phyloP scores from a whole-genome alignment of 805 yeast genomes.

The Metschnikowia borealis region DNA sequence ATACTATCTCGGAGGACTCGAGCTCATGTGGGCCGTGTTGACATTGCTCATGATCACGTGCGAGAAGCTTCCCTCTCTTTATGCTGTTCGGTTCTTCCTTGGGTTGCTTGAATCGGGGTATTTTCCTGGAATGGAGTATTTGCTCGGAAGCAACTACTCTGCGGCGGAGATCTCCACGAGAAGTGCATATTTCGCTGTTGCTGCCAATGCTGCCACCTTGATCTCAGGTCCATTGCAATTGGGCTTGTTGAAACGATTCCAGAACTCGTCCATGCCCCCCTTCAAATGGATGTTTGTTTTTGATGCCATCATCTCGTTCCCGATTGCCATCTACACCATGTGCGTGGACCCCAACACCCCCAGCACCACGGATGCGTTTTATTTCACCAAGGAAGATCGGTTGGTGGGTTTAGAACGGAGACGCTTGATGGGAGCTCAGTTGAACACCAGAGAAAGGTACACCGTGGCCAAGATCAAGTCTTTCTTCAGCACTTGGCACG shows the following conservation, averaged over 20 bases:
- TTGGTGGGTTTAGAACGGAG: conserved; percentile 45
- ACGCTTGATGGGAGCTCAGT: conserved; percentile 31
- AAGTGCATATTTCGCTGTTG: conserved; percentile 29
- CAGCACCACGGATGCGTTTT: conserved; percentile 30
- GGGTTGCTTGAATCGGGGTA: conserved; percentile 48
- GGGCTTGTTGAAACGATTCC: conserved; percentile 23
- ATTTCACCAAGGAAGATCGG: conserved; percentile 25
- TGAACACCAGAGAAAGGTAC: conserved; percentile 37
- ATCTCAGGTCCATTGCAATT: conserved; percentile 34
- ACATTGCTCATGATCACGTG: conserved; percentile 26
- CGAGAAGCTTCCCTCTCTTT: conserved; percentile 10
- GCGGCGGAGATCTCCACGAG: conserved; percentile 26
- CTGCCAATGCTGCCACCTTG: conserved; percentile 25
- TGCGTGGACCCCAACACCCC: conserved; percentile 33
- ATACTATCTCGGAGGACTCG: conserved; percentile 41
- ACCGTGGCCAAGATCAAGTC: conserved; percentile 37
- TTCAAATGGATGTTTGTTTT: conserved; percentile 35
- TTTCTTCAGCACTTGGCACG: conserved; percentile 48
- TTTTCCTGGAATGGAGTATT: conserved; percentile 58
- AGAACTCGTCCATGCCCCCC: conserved; percentile 21
- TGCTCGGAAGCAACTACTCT: conserved; percentile 33
- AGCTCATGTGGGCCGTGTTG: conserved; percentile 41
- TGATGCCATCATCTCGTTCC: conserved; percentile 32
- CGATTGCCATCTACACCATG: conserved; percentile 32
- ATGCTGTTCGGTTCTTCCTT: conserved; percentile 18